Evolutionary conservation across 2,329 filamentous ascomycete genomes (phyloP).

Genomic region (Grosmannia penicillata): DNA sequence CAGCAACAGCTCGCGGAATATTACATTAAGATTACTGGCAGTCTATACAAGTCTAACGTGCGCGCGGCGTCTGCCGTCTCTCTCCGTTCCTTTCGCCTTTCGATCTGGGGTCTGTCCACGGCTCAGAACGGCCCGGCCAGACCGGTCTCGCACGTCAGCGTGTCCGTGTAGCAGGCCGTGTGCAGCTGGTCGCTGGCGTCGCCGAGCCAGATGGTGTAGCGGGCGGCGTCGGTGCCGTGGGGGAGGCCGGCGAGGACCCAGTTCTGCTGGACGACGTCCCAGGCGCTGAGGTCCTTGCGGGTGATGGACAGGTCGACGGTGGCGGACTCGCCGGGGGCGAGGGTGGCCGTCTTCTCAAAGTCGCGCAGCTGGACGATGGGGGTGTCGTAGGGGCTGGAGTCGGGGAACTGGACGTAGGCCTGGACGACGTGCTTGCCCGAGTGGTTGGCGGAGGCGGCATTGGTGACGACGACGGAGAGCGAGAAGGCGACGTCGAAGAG

Average conservation of each 20-base stretch:
- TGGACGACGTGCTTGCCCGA: constrained; percentile 18
- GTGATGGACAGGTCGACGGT: constrained; percentile 21
- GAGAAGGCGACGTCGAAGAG: constrained; percentile 36
- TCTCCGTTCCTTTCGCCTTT: constrained; percentile 9
- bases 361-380: constrained; percentile 21
- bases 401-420: constrained; percentile 20
- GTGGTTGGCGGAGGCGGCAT: constrained; percentile 22
- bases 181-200: constrained; percentile 24
- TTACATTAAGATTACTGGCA: neutral
- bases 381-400: constrained; percentile 14
- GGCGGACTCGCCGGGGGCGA: constrained; percentile 16
- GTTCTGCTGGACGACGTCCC: constrained; percentile 30
- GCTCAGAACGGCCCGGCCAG: constrained; percentile 19
- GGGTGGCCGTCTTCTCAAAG: constrained; percentile 18
- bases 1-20: too few species aligned
- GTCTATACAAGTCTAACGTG: neutral
- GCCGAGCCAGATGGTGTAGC: constrained; percentile 30
- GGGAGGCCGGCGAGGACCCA: constrained; percentile 26
- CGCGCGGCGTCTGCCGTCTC: neutral
- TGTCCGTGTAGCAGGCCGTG: constrained; percentile 25
- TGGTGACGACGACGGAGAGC: constrained; percentile 30
- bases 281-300: constrained; percentile 30
- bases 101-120: too few species aligned
- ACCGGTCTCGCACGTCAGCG: constrained; percentile 19
- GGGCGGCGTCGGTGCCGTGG: constrained; percentile 13